Evolutionary conservation across 768 basidiomycete species (phyloP), one percentile per base, ranked within the genome.

Genomic region (Rhodosporidiobolus sp.): DNA sequence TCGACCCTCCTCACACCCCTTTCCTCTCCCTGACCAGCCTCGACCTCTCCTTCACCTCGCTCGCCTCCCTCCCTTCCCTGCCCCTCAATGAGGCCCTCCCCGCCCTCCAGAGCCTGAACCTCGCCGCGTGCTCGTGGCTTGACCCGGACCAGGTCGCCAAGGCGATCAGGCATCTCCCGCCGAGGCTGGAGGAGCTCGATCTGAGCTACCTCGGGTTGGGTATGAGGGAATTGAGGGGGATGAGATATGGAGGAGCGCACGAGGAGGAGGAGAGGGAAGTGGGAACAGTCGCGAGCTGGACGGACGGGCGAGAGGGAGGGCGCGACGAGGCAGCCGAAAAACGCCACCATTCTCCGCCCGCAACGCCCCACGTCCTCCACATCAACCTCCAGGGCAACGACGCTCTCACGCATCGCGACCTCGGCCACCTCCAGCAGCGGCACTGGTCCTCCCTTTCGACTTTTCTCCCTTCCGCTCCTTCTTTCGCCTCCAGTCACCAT

Each of bases 351-450:
- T n/a, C n/a, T n/a, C n/a, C n/a, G n/a, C n/a, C n/a, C n/a, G n/a
- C n/a, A n/a, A n/a, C 20, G 20, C 50, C 50, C 6, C 50, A 28
- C 24, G 24, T 24, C n/a, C 48, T 62, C 22, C 32, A 19, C 6
- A n/a, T 67, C 19, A 26, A 35, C 16, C 38, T 67, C 26, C 17
- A 35, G 3, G 65, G 65, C 34, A 67, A 67, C 49, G 65, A 67
- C 35, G 11, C 46, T 1, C 35, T 59, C 19, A 67, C 49, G 2
- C 57, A 7, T 3, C 10, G 4, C 4, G 17, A 48, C 26, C 57
- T 52, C 49, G 32, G 26, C 0, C 1, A 10, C 24, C 56, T 57
- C 26, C 8, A 43, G 12, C 10, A 45, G n/a, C 26, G n/a, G 4
- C 49, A 43, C 30, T 38, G 57, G 57, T n/a, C 10, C 34, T 43